phyloP scores from a whole-genome alignment of 345 rosid species.

The Eucalyptus curtisii region DNA sequence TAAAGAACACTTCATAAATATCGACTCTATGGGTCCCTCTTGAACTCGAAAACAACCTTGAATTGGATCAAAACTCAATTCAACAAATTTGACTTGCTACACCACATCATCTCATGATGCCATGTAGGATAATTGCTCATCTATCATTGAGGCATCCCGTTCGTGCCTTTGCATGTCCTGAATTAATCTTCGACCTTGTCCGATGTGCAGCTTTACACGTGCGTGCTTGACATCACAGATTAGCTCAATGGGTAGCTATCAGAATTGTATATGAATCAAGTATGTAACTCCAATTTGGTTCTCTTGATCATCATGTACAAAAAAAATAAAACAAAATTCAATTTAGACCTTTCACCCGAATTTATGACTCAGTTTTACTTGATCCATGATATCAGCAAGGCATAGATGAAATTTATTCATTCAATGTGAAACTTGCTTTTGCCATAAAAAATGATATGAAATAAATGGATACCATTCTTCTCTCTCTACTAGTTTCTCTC shows the following conservation, averaged over 20 bases:
- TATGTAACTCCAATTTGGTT: not conserved
- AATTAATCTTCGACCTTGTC: not conserved
- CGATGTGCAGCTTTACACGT: accelerated
- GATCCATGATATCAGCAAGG: not conserved
- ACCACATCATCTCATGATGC: too few species aligned
- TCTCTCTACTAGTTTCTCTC: not conserved
- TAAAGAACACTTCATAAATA: not conserved
- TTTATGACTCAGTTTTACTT: not conserved
- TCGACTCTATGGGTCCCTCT: not conserved
- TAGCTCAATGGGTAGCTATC: not conserved
- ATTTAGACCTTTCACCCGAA: not conserved
- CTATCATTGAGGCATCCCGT: too few species aligned
- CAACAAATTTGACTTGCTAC: too few species aligned
- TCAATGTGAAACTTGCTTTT: too few species aligned
- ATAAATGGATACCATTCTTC: not conserved
- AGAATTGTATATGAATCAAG: accelerated
- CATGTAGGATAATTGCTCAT: too few species aligned
- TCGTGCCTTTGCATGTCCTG: too few species aligned
- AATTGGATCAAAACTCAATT: not conserved
- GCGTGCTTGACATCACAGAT: not conserved
- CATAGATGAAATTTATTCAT: too few species aligned
- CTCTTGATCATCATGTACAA: not conserved
- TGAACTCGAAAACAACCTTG: not conserved
- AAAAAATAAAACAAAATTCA: not conserved
- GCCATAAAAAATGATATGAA: too few species aligned